Evolutionary conservation across 2,329 filamentous ascomycete genomes (phyloP).

Genomic region (Shiraia bambusicola): DNA sequence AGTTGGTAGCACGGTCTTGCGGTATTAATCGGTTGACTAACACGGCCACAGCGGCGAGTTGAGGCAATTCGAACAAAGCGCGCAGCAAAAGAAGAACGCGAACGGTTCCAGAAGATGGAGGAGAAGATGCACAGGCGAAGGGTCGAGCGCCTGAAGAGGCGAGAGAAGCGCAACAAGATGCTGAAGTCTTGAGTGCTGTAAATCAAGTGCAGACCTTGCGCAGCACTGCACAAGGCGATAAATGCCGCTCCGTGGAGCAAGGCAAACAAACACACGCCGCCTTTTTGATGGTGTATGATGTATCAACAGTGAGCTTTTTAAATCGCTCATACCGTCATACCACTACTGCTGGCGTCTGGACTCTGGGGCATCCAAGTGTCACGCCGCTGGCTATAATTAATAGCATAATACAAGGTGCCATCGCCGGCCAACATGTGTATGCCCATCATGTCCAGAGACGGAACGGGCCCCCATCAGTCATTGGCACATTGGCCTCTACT

Average conservation of each 20-base stretch:
- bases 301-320: background rate
- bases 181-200: constrained; percentile 49
- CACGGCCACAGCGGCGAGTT: constrained; percentile 63
- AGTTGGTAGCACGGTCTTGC: constrained; percentile 54
- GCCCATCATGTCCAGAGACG: no score
- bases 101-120: constrained; percentile 88
- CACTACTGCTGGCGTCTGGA: no score
- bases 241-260: no score
- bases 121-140: constrained; percentile 98
- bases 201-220: background rate
- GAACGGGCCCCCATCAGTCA: no score
- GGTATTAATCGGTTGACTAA: constrained; percentile 6
- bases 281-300: background rate
- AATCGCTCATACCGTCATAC: no score
- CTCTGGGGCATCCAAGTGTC: no score
- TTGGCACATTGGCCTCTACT: no score
- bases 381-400: no score
- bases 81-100: constrained; percentile 87
- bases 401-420: no score
- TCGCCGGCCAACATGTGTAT: no score
- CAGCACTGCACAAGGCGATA: no score
- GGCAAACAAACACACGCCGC: background rate
- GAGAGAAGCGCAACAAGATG: constrained; percentile 94
- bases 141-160: constrained; percentile 87
- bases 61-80: constrained; percentile 82